A percentile compares a stretch with the other conserved stretches of the same genome.
Evolutionary conservation across 345 rosid species (phyloP).

Genomic region (Mangifera indica): DNA sequence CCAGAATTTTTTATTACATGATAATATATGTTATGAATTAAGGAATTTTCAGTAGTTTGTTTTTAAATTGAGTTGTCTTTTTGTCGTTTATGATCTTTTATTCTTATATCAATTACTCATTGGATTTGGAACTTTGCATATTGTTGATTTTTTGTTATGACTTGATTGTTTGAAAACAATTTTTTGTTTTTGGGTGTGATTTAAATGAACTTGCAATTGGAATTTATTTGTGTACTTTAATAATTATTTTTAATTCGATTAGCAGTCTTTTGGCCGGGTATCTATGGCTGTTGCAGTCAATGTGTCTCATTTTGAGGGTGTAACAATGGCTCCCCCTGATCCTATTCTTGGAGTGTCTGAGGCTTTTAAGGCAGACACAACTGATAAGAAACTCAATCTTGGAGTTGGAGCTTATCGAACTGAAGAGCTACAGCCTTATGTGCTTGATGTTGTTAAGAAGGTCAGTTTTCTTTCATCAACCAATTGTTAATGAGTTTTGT

Average conservation of each 20-base stretch:
- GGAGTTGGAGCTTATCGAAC: conserved; percentile 98
- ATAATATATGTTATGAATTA: not conserved
- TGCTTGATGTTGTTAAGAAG: conserved; percentile 93
- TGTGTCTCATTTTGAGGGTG: conserved; percentile 78
- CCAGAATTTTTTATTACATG: too few species aligned
- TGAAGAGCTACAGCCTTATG: conserved; percentile 92
- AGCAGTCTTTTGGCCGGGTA: conserved; percentile 63
- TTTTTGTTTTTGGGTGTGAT: not conserved
- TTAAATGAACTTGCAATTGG: not conserved
- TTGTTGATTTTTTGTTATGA: not conserved
- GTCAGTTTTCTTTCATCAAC: conserved; percentile 31
- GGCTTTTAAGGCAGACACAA: conserved; percentile 81
- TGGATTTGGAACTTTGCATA: too few species aligned
- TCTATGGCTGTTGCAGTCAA: conserved; percentile 62
- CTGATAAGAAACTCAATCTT: conserved; percentile 90
- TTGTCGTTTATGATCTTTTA: not conserved
- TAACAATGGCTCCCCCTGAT: conserved; percentile 97
- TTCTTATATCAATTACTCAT: not conserved
- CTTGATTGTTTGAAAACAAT: not conserved
- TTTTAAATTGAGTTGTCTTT: not conserved
- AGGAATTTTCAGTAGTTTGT: too few species aligned
- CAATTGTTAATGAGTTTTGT: not conserved
- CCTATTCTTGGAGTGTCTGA: conserved; percentile 97
- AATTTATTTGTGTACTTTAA: too few species aligned
- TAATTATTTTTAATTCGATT: conserved; percentile 15